Percentiles rank a stretch among this genome's conserved stretches.
Evolutionary conservation across 257 asterid genomes (phyloP).

Genomic region (Paulownia fortunei): DNA sequence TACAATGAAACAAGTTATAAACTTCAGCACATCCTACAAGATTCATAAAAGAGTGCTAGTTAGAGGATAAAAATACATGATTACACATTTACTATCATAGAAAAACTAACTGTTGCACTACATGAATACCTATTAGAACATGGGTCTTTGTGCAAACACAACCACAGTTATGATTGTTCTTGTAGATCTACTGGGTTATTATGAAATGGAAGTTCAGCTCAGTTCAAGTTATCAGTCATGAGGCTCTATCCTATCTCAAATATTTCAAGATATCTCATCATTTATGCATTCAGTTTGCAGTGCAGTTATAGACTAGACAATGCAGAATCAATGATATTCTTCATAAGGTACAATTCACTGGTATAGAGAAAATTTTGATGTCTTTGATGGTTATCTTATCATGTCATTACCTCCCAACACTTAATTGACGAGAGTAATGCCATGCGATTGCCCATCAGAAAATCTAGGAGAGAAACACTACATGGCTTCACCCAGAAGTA

Average conservation of each 20-base stretch:
- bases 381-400: not conserved
- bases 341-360: not conserved
- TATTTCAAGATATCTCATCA: not conserved
- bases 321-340: too few relatives aligned
- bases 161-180: not conserved
- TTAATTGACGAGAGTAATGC: not conserved
- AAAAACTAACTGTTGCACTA: not conserved
- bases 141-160: not conserved
- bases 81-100: not conserved
- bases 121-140: not conserved
- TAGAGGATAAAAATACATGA: not conserved
- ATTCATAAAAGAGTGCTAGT: not conserved
- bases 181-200: not conserved
- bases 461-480: not conserved
- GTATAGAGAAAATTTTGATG: not conserved
- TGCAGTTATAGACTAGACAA: not conserved
- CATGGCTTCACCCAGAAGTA: not conserved
- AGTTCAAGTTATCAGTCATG: not conserved
- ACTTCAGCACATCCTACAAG: not conserved
- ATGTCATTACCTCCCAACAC: constrained; percentile 31
- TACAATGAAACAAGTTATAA: not conserved
- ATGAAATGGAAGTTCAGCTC: not conserved
- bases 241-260: not conserved
- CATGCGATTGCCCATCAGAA: not conserved
- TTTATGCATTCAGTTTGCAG: constrained; percentile 12